Conservation (phyloP, 495 filamentous ascomycete genomes). For the Rusavskia elegans region DNA sequence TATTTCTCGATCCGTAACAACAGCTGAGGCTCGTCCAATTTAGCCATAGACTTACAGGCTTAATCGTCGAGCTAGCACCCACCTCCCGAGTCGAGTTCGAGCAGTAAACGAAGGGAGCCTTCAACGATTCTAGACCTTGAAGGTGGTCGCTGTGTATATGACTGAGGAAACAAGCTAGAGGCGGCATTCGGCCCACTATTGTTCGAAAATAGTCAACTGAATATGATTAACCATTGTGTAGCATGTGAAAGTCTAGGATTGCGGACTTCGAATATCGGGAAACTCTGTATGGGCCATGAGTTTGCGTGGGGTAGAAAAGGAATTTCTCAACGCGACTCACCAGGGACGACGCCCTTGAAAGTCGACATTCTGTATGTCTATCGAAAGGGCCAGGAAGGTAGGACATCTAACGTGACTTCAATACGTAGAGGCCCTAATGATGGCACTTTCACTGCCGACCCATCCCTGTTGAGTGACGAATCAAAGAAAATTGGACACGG, state of each 20-base stretch:
- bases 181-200: conserved; percentile 34
- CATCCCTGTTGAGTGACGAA: too few species aligned
- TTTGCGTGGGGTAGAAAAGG: not conserved
- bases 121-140: conserved; percentile 60
- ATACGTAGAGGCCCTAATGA: too few species aligned
- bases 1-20: conserved; percentile 61
- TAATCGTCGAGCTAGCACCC: conserved; percentile 22
- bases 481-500: too few species aligned
- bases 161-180: conserved; percentile 77
- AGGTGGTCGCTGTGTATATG: conserved; percentile 92
- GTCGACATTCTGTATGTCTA: conserved; percentile 45
- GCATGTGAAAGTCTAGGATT: not conserved
- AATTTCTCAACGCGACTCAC: conserved; percentile 18
- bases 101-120: conserved; percentile 75
- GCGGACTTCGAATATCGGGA: conserved; percentile 46
- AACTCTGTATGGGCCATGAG: conserved; percentile 33
- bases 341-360: conserved; percentile 54
- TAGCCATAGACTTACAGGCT: conserved; percentile 1
- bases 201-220: conserved; percentile 74
- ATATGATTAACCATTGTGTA: not conserved
- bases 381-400: conserved; percentile 28
- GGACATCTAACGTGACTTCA: too few species aligned
- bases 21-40: conserved; percentile 20
- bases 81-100: conserved; percentile 72
- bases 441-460: too few species aligned